Conservation (phyloP, 2,329 filamentous ascomycete species). For the Endoconidiophora laricicola region DNA sequence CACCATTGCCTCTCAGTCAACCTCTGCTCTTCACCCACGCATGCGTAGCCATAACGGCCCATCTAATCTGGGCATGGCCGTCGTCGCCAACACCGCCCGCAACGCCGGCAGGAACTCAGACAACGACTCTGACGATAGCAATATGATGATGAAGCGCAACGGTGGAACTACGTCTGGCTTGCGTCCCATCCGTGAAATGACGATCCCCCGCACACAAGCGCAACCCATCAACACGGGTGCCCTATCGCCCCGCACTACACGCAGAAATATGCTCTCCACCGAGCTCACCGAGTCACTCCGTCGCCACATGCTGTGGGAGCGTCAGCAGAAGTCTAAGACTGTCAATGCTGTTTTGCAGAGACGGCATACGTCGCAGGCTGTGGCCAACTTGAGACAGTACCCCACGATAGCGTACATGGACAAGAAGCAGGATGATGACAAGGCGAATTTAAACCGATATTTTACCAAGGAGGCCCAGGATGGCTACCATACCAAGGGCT, state of each 20-base stretch:
- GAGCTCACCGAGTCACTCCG: slow-evolving; percentile 88
- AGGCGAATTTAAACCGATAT: slow-evolving; percentile 70
- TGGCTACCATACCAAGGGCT: slow-evolving; percentile 28
- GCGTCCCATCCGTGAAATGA: slow-evolving; percentile 36
- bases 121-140: slow-evolving; percentile 45
- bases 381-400: slow-evolving; percentile 73
- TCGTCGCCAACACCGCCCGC: slow-evolving; percentile 19
- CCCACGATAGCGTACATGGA: slow-evolving; percentile 49
- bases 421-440: slow-evolving; percentile 44
- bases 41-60: slow-evolving; percentile 31
- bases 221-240: slow-evolving; percentile 59
- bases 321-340: slow-evolving; percentile 82
- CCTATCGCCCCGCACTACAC: slow-evolving; percentile 81
- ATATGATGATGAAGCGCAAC: slow-evolving; percentile 41
- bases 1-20: slow-evolving; percentile 42
- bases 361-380: slow-evolving; percentile 76
- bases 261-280: slow-evolving; percentile 87
- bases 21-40: slow-evolving; percentile 49
- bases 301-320: slow-evolving; percentile 84
- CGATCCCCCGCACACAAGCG: slow-evolving; percentile 43
- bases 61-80: slow-evolving; percentile 6
- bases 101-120: slow-evolving; percentile 29
- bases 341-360: slow-evolving; percentile 80
- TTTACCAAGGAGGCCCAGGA: slow-evolving; percentile 58
- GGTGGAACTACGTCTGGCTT: slow-evolving; percentile 29